A percentile compares a stretch with the other conserved stretches of the same genome.
Conservation (phyloP, 139 green algal species). For the Nannochloris sp. region DNA sequence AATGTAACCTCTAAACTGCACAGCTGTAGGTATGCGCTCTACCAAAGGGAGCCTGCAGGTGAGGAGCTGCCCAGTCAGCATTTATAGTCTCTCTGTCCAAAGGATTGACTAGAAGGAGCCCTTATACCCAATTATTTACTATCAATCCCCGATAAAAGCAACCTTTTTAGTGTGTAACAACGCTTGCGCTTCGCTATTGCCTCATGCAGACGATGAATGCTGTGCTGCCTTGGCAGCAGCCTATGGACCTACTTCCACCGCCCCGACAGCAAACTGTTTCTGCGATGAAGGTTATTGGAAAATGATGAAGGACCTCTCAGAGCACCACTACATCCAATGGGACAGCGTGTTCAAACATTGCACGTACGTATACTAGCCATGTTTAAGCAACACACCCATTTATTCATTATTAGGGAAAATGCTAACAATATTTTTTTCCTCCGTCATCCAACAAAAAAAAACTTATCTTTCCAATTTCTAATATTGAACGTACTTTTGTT, state of each 20-base stretch:
- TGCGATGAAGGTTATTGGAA: constrained; percentile 11
- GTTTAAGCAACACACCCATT: neutral
- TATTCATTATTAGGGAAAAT: neutral
- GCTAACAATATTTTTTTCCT: neutral
- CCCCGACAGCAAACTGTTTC: constrained; percentile 16
- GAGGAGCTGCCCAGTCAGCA: neutral
- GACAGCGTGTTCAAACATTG: neutral
- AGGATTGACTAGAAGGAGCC: no score
- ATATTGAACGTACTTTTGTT: neutral
- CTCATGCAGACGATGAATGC: neutral
- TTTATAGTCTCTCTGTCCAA: neutral
- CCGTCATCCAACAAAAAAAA: neutral
- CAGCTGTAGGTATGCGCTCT: neutral
- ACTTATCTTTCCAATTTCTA: neutral
- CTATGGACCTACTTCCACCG: constrained; percentile 12
- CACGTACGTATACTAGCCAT: neutral
- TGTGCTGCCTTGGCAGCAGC: neutral
- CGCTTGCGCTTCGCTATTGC: neutral
- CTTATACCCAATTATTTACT: neutral
- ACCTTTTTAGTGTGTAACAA: neutral
- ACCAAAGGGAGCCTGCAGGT: neutral
- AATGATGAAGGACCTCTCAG: neutral
- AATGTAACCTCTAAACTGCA: neutral
- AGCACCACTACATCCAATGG: neutral
- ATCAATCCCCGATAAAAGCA: neutral